Base-by-base conservation (phyloP, 805 yeast genomes). In the Teunomyces cretensis region DNA sequence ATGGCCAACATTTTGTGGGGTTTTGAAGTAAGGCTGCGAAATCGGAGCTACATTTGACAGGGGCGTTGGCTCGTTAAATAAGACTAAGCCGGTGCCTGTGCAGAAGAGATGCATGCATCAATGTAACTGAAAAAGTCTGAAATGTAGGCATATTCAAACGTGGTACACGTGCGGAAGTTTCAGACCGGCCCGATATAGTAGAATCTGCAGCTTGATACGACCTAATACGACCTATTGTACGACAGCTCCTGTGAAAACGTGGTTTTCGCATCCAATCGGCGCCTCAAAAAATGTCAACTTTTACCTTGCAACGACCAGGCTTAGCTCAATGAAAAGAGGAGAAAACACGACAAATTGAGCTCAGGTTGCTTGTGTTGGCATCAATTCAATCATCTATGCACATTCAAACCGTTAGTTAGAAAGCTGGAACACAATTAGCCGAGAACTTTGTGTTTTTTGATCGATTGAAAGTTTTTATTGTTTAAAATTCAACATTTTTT, bases 191-290 rank as follows among this genome's bases (percentile, higher is more conserved):
- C 28, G 28, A 11, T 26, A 26, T 26, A 26, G 9, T 9, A 3
- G 28, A 5, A 26, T 5, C 12, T 26, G 28, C 28, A 26, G 12
- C 28, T 9, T 8, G 8, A 11, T 26, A 5, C 9, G 12, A 26
- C 28, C 12, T 26, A n/a, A n/a, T n/a, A n/a, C n/a, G n/a, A n/a
- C n/a, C 28, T 26, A 9, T 11, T 9, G 28, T 11, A 11, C 9
- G 28, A 3, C 28, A 9, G 28, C 28, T 15, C 35, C 38, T 35
- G 38, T 24, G 11, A 22, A 14, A 35, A 35, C 38, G 38, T 35
- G 38, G 17, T 35, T 35, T 33, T 35, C 35, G 35, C 35, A 32
- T 32, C 22, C 35, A 32, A 32, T 3, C 14, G 28, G 35, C 35
- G 35, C 12, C n/a, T 15, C 35, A 15, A 32, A 32, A 31, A 14